phyloP scores from a whole-genome alignment of 768 basidiomycete species.

The Dentipellis fragilis region DNA sequence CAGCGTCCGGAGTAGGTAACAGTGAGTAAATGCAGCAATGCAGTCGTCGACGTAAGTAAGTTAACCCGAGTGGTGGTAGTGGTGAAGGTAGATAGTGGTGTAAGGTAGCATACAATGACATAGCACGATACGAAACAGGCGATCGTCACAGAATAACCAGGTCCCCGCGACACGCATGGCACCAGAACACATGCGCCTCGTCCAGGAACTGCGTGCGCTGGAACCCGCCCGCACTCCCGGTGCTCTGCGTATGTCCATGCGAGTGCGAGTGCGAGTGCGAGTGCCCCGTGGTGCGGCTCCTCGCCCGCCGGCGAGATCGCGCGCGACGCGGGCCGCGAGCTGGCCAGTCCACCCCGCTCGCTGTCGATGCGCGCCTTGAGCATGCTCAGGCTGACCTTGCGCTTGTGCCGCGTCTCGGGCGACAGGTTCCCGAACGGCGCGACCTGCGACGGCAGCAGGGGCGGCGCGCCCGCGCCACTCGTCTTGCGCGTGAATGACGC shows the following conservation, averaged over 20 bases:
- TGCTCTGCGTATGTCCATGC: constrained; percentile 6
- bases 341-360: constrained; percentile 41
- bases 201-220: constrained; percentile 71
- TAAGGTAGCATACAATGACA: too few species aligned
- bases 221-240: neutral
- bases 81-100: too few species aligned
- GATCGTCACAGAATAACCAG: constrained; percentile 56
- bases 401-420: constrained; percentile 71
- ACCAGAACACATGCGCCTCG: constrained; percentile 87
- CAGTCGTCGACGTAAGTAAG: too few species aligned
- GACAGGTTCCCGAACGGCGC: constrained; percentile 48
- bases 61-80: too few species aligned
- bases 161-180: constrained; percentile 73
- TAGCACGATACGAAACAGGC: neutral
- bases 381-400: constrained; percentile 79
- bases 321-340: constrained; percentile 37
- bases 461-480: constrained; percentile 16
- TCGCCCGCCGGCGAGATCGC: constrained; percentile 37
- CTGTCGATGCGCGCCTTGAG: constrained; percentile 85
- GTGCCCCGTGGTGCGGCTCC: constrained; percentile 16
- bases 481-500: constrained; percentile 20
- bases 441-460: constrained; percentile 18
- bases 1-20: too few species aligned
- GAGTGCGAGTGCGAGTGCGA: constrained; percentile 16
- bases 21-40: too few species aligned